Percentiles rank a stretch among this genome's conserved stretches.
These are phyloP conservation scores for Kalanchoe fedtschenkoi DNA, from an alignment of 164 flowering plant genomes.

Conservation along the genomic window DNA sequence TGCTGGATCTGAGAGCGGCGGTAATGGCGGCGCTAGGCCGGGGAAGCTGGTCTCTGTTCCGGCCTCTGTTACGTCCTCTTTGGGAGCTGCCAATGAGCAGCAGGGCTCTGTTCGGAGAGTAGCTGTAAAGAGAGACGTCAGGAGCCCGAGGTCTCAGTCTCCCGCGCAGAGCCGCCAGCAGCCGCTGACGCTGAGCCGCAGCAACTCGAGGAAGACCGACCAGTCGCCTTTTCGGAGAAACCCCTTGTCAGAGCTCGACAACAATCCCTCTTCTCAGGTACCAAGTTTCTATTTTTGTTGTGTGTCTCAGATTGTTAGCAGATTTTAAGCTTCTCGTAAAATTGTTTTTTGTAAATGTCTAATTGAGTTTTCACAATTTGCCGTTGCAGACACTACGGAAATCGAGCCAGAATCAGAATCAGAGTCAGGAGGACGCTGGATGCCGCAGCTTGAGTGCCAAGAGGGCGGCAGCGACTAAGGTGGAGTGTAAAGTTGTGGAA, in stretches of 20 bases:
- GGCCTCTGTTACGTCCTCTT: constrained; percentile 36
- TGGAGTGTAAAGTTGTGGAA: constrained; percentile 11
- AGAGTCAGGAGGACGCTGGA: background rate
- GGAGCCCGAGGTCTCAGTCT: constrained; percentile 74
- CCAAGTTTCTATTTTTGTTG: background rate
- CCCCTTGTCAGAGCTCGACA: constrained; percentile 65
- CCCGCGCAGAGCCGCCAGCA: constrained; percentile 37
- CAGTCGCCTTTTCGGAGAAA: constrained; percentile 78
- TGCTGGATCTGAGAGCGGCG: background rate
- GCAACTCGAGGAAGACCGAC: constrained; percentile 68
- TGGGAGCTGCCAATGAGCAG: constrained; percentile 30
- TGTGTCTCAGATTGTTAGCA: constrained; percentile 1
- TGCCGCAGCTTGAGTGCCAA: background rate
- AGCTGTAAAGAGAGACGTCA: constrained; percentile 51
- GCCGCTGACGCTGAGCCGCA: constrained; percentile 59
- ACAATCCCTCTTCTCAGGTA: constrained; percentile 24
- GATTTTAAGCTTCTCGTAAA: background rate
- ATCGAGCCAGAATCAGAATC: background rate
- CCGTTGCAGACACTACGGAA: background rate
- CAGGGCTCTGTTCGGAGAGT: constrained; percentile 31
- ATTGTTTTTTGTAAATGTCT: background rate
- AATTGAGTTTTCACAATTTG: background rate
- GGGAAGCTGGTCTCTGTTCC: constrained; percentile 83
- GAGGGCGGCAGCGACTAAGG: constrained; percentile 10
- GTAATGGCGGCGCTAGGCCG: constrained; percentile 21